Percentiles rank a stretch among this genome's conserved stretches.
Evolutionary conservation across 345 rosid genomes (phyloP).

Genomic region (Populus alba): DNA sequence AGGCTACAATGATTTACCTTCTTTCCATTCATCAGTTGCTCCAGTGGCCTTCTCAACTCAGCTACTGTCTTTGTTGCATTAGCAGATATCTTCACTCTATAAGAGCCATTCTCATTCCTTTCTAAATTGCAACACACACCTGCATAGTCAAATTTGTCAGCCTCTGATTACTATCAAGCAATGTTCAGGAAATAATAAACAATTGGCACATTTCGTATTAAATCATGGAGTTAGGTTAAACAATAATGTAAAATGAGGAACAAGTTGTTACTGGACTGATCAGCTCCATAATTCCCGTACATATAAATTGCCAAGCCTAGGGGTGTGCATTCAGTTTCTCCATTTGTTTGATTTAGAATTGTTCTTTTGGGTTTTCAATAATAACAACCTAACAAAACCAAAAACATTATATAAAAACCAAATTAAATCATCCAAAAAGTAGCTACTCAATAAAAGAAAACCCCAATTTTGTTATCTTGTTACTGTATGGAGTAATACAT

Average conservation of each 20-base stretch:
- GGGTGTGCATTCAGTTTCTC: too few relatives aligned
- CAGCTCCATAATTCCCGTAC: too few relatives aligned
- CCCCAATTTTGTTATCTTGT: too few relatives aligned
- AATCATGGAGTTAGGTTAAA: background rate
- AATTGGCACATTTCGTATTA: background rate
- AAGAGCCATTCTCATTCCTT: constrained; percentile 49
- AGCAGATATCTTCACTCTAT: constrained; percentile 55
- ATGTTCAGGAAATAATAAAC: background rate
- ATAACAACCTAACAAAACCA: too few relatives aligned
- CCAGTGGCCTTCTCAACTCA: constrained; percentile 75
- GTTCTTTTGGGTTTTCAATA: too few relatives aligned
- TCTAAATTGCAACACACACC: constrained; percentile 50
- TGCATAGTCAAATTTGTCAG: constrained; percentile 20
- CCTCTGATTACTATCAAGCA: background rate
- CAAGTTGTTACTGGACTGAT: background rate
- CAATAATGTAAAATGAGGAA: background rate
- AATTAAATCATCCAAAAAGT: too few relatives aligned
- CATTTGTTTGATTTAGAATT: too few relatives aligned
- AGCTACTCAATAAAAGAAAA: too few relatives aligned
- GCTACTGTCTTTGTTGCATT: constrained; percentile 73
- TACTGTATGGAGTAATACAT: too few relatives aligned
- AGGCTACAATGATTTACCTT: constrained; percentile 51
- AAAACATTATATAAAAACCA: too few relatives aligned
- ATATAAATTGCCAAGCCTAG: too few relatives aligned
- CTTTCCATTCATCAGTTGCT: constrained; percentile 74